These are phyloP conservation scores for Raffaelea arxii DNA, from an alignment of 2,329 filamentous ascomycete genomes.

Conservation along the genomic window DNA sequence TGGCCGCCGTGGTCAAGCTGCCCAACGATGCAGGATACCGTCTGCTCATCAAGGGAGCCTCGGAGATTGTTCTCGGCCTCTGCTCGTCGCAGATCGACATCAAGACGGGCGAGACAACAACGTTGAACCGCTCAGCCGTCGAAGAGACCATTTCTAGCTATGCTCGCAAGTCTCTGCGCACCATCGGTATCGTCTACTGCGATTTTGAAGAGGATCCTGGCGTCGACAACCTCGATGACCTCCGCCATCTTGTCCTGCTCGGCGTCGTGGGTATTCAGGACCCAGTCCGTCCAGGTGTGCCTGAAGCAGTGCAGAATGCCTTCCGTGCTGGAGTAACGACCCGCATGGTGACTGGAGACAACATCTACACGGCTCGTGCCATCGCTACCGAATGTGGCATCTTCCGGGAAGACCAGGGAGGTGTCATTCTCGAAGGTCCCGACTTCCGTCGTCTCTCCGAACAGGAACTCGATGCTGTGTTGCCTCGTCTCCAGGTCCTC, in stretches of 20 bases:
- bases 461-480: slow-evolving; percentile 54
- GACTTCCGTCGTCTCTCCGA: slow-evolving; percentile 64
- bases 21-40: slow-evolving; percentile 38
- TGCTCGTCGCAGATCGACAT: slow-evolving; percentile 38
- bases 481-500: slow-evolving; percentile 60
- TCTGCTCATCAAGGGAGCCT: slow-evolving; percentile 55
- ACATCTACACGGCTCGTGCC: slow-evolving; percentile 67
- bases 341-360: slow-evolving; percentile 81
- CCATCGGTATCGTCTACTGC: slow-evolving; percentile 73
- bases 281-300: slow-evolving; percentile 65
- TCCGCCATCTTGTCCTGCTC: slow-evolving; percentile 57
- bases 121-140: slow-evolving; percentile 45
- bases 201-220: slow-evolving; percentile 62
- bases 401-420: slow-evolving; percentile 52
- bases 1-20: slow-evolving; percentile 48
- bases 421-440: slow-evolving; percentile 68
- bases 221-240: slow-evolving; percentile 54
- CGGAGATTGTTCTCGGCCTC: slow-evolving; percentile 50
- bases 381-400: slow-evolving; percentile 76
- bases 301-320: slow-evolving; percentile 61
- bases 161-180: slow-evolving; percentile 69
- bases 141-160: slow-evolving; percentile 65
- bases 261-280: slow-evolving; percentile 74
- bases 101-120: slow-evolving; percentile 35
- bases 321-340: slow-evolving; percentile 69